phyloP scores from a whole-genome alignment of 202 grass and related monocot genomes.

The Setaria viridis region DNA sequence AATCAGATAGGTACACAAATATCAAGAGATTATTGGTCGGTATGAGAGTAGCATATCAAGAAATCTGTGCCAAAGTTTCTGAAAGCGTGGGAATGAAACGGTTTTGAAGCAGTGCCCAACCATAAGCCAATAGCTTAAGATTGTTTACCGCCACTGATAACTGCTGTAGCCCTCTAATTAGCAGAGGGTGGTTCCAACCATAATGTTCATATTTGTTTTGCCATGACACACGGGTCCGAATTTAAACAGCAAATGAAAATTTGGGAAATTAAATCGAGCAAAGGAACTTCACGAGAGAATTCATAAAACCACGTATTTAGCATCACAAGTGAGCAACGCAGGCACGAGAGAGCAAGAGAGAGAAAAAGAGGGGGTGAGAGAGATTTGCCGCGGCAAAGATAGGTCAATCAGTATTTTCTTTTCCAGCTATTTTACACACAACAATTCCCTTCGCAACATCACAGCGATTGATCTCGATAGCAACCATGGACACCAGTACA shows the following conservation, averaged over 20 bases:
- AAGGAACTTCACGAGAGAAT: neutral
- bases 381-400: neutral
- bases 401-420: neutral
- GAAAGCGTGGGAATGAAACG: neutral
- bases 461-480: constrained; percentile 28
- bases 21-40: neutral
- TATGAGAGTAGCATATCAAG: neutral
- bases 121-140: neutral
- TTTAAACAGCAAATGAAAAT: neutral
- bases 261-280: neutral
- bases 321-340: neutral
- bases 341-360: neutral
- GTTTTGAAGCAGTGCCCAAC: constrained; percentile 10
- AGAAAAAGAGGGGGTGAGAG: too few species aligned
- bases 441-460: neutral
- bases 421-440: constrained; percentile 17
- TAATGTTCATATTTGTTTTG: neutral
- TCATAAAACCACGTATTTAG: neutral
- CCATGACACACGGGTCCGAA: neutral
- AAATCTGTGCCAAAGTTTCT: constrained; percentile 19
- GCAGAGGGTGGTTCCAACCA: constrained; percentile 12
- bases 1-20: constrained; percentile 2
- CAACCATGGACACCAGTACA: constrained; percentile 17
- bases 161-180: neutral
- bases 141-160: neutral